phyloP scores from a whole-genome alignment of 805 yeast species.

The Lipomyces japonicus region DNA sequence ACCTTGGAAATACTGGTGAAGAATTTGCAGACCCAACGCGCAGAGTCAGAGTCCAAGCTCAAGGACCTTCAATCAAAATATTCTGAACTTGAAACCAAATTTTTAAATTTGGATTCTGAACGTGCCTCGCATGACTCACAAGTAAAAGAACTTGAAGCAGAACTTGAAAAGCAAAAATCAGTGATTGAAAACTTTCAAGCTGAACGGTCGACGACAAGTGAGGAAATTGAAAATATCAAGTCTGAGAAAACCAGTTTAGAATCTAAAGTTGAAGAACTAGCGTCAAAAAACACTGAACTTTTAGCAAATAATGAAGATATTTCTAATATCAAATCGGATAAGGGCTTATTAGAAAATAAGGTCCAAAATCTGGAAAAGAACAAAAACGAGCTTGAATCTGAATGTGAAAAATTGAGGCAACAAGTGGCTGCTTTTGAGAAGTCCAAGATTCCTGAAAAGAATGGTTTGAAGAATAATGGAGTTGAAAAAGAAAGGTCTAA shows the following conservation, averaged over 20 bases:
- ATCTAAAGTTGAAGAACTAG: not conserved
- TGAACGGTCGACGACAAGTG: not conserved
- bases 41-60: constrained; percentile 3
- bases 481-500: constrained; percentile 6
- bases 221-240: not conserved
- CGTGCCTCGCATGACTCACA: not conserved
- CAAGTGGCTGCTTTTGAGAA: not conserved
- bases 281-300: not conserved
- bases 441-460: not conserved
- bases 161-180: not conserved
- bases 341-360: not conserved
- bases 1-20: not conserved
- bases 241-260: not conserved
- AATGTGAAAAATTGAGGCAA: too few species aligned
- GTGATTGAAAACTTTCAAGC: not conserved
- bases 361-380: not conserved
- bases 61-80: not conserved
- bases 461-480: not conserved
- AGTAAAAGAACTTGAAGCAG: not conserved
- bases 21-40: not conserved
- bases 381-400: not conserved
- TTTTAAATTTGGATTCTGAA: constrained; percentile 1
- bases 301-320: not conserved
- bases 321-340: too few species aligned
- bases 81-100: not conserved